phyloP scores from a whole-genome alignment of 1,284 basidiomycete genomes.

The Phaffia rhodozyma region DNA sequence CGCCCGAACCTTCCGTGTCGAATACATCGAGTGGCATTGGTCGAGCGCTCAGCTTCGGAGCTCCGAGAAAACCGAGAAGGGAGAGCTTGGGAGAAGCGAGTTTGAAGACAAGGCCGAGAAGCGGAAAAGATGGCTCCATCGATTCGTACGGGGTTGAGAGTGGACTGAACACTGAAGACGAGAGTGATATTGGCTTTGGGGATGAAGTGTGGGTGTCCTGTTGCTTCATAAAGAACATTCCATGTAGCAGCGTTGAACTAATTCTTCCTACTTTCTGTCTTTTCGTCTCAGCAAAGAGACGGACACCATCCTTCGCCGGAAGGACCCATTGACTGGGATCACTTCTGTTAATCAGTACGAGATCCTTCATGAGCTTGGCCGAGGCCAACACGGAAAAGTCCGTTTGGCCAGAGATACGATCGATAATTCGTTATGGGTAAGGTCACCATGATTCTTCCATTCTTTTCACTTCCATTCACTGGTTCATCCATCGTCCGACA shows the following conservation, averaged over 20 bases:
- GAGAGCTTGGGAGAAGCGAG: no score
- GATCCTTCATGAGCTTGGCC: slow-evolving; percentile 54
- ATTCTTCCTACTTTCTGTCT: background rate
- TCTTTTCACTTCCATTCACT: slow-evolving; percentile 10
- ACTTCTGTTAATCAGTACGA: slow-evolving; percentile 68
- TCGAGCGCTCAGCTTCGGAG: no score
- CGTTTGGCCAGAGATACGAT: slow-evolving; percentile 53
- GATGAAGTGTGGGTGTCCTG: background rate
- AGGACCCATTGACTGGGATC: slow-evolving; percentile 34
- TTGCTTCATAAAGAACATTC: background rate
- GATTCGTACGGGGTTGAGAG: background rate
- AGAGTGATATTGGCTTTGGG: background rate
- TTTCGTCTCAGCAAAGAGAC: slow-evolving; percentile 43
- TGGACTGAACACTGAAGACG: background rate
- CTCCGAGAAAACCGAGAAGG: no score
- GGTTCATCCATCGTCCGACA: slow-evolving; percentile 6
- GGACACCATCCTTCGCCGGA: slow-evolving; percentile 34
- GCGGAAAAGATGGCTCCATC: no score
- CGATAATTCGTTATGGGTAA: slow-evolving; percentile 17
- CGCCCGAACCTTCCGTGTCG: no score
- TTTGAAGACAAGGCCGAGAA: no score
- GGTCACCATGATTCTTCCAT: background rate
- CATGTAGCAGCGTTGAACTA: background rate
- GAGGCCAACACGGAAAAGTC: slow-evolving; percentile 71
- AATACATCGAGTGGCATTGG: no score